Evolutionary conservation across 2,329 filamentous ascomycete genomes (phyloP), one percentile per base, ranked within the genome.

Genomic region (Talaromyces sp.): DNA sequence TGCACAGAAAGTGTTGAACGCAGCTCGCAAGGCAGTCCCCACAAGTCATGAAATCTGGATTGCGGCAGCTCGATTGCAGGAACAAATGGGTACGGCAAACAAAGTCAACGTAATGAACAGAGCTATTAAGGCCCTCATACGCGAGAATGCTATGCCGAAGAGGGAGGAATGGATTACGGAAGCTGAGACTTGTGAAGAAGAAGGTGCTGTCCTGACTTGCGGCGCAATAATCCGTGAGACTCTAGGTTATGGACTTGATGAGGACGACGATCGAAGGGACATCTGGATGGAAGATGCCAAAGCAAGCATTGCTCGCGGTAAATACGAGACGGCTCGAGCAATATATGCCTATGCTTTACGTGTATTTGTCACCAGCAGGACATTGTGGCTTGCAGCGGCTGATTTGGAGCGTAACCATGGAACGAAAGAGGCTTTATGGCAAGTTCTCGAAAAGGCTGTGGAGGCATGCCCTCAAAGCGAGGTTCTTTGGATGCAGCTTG

Each of bases 31-130:
- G 76, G 91, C 93, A 2, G 85, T 96, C 5, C 94, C 94, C 1
- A 94, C 91, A 1, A 97, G 91, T 28, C 84, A 94, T 75, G 92
- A 97, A 69, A 91, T 99, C 63, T 99, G 94, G 94, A 91, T 99
- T 68, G 93, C 94, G 8, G 94, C 93, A 33, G 91, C 91, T 37
- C 84, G 93, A 57, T 78, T 99, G 48, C 91, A 97, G 73, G 86
- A 89, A 70, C 91, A 97, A 73, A 91, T 96, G 73, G 92, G 91
- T 22, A 88, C 89, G 62, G 86, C 85, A 19, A 81, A 83, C 56
- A 91, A 89, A 75, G 84, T 92, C 67, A 95, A 91, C 66, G 89
- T 97, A 58, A 97, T 99, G 89, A 93, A 94, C 71, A 89, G 91
- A 77, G 94, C 90, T 45, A 85, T 97, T 33, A 90, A 95, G 68